A percentile compares a stretch with the other conserved stretches of the same genome.
Evolutionary conservation across 345 rosid species (phyloP).

Genomic region (Citrus hindsii): DNA sequence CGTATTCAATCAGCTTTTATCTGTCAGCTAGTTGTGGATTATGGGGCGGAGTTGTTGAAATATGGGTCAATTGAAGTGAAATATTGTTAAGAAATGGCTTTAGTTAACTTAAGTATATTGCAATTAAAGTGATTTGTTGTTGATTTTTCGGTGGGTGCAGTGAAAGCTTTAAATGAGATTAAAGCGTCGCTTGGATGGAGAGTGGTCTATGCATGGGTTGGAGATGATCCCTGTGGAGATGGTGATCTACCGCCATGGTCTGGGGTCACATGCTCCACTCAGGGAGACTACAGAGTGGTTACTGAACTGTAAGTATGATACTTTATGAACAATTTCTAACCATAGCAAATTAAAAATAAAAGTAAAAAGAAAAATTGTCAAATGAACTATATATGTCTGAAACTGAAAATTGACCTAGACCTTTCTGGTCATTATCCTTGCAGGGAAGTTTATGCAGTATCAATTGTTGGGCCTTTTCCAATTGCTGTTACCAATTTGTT

Average conservation of each 20-base stretch:
- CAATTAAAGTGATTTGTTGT: neutral
- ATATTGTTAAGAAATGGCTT: neutral
- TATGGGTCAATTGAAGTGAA: neutral
- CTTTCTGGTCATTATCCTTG: conserved; percentile 11
- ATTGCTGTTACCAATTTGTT: conserved; percentile 92
- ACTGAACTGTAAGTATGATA: conserved; percentile 60
- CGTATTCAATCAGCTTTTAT: neutral
- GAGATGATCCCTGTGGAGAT: conserved; percentile 97
- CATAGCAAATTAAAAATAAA: no score
- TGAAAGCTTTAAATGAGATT: conserved; percentile 94
- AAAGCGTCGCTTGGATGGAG: conserved; percentile 98
- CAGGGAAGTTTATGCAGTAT: conserved; percentile 97
- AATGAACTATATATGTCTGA: neutral
- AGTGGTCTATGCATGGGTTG: conserved; percentile 95
- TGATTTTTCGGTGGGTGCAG: conserved; percentile 25
- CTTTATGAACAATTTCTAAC: neutral
- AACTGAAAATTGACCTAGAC: neutral
- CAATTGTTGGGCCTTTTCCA: conserved; percentile 95
- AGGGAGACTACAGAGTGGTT: conserved; percentile 87
- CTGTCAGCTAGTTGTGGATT: neutral
- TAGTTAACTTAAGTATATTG: no score
- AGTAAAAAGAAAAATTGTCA: no score
- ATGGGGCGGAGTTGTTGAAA: neutral
- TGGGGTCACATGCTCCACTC: conserved; percentile 88
- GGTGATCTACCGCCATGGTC: conserved; percentile 89